Evolutionary conservation across 345 rosid species (phyloP).

Genomic region (Noccaea bulbosa): DNA sequence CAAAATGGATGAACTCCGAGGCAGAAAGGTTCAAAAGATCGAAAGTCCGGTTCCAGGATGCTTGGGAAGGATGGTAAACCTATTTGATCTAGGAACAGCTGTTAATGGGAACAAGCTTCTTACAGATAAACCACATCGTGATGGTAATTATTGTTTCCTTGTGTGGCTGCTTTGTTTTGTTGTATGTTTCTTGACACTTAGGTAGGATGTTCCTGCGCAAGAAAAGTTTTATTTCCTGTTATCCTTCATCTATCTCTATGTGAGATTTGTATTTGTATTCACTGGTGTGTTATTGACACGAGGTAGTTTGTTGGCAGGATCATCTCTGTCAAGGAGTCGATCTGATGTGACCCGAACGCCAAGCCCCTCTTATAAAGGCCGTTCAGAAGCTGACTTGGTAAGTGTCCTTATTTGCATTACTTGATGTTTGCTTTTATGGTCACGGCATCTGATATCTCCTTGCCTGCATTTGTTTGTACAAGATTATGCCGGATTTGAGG

Average conservation of each 20-base stretch:
- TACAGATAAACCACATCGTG: slow-evolving; percentile 55
- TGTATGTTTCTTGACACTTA: slow-evolving; percentile 2
- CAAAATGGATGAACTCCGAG: slow-evolving; percentile 63
- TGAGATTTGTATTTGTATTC: slow-evolving; percentile 26
- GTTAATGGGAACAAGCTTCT: slow-evolving; percentile 55
- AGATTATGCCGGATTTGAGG: slow-evolving; percentile 57
- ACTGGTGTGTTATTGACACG: slow-evolving; percentile 41
- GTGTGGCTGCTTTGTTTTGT: neutral
- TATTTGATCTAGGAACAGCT: slow-evolving; percentile 69
- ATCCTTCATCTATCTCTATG: slow-evolving; percentile 18
- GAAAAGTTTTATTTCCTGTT: neutral
- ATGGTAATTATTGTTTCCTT: slow-evolving; percentile 52
- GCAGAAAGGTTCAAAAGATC: slow-evolving; percentile 51
- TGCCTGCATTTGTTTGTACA: slow-evolving; percentile 43
- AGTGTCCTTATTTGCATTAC: slow-evolving; percentile 40
- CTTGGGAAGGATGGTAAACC: slow-evolving; percentile 57
- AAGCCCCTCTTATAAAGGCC: slow-evolving; percentile 55
- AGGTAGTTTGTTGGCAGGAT: slow-evolving; percentile 46
- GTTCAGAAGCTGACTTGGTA: slow-evolving; percentile 71
- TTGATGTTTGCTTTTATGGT: slow-evolving; percentile 38
- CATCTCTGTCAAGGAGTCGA: slow-evolving; percentile 70
- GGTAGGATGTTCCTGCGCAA: slow-evolving; percentile 12
- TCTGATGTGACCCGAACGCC: slow-evolving; percentile 67
- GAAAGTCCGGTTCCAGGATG: slow-evolving; percentile 75
- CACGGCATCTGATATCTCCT: slow-evolving; percentile 31